Evolutionary conservation across 305 asterid species (phyloP).

Genomic region (Plantago coronopus): DNA sequence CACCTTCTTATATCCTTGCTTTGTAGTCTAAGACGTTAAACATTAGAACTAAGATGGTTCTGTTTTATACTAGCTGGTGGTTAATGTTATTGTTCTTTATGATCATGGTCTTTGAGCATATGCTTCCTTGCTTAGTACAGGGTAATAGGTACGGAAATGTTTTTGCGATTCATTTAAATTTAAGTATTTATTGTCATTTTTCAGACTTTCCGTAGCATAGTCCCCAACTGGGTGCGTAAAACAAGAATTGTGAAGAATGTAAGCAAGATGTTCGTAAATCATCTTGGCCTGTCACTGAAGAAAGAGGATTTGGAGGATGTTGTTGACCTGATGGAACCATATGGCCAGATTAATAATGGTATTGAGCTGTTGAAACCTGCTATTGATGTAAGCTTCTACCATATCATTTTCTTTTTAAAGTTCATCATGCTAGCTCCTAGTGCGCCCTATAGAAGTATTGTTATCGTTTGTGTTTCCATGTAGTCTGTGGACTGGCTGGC

Average conservation of each 20-base stretch:
- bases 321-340: conserved; percentile 96
- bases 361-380: conserved; percentile 79
- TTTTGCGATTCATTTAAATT: conserved; percentile 9
- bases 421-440: no score
- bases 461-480: no score
- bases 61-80: no score
- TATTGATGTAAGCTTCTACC: conserved; percentile 55
- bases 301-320: conserved; percentile 85
- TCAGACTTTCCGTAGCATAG: conserved; percentile 67
- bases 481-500: no score
- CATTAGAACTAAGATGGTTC: no score
- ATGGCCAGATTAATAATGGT: conserved; percentile 82
- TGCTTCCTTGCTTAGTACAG: not conserved
- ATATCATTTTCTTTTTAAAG: not conserved
- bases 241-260: conserved; percentile 47
- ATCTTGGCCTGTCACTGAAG: conserved; percentile 80
- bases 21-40: no score
- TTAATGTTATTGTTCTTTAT: no score
- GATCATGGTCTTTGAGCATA: no score
- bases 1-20: no score
- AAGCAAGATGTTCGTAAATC: conserved; percentile 72
- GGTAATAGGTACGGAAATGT: conserved; percentile 8
- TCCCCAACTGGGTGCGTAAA: conserved; percentile 83
- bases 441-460: no score
- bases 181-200: conserved; percentile 24